phyloP scores from a whole-genome alignment of 1,284 basidiomycete genomes.

The Phylloboletellus chloephorus region DNA sequence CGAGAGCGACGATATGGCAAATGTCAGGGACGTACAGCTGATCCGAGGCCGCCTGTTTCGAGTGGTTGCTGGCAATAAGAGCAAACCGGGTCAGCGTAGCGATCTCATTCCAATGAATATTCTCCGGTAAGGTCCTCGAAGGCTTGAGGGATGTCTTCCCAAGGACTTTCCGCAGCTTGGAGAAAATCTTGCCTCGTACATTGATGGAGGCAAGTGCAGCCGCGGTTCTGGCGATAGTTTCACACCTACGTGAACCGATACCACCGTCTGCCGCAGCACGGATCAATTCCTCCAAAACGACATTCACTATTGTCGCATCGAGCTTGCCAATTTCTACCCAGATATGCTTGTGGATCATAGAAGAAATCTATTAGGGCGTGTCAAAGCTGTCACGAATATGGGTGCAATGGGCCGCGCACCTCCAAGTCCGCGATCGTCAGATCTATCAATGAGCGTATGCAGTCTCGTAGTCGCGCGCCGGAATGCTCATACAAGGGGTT shows the following conservation, averaged over 20 bases:
- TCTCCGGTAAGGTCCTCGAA: constrained; percentile 59
- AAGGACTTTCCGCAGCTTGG: constrained; percentile 74
- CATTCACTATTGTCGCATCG: constrained; percentile 61
- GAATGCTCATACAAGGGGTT: constrained; percentile 62
- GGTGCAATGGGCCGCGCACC: constrained; percentile 37
- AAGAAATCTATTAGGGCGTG: constrained; percentile 48
- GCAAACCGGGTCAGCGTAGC: constrained; percentile 72
- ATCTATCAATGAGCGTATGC: constrained; percentile 71
- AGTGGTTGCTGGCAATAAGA: constrained; percentile 66
- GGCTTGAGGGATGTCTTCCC: constrained; percentile 66
- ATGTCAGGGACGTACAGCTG: constrained; percentile 82
- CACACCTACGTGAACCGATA: constrained; percentile 67
- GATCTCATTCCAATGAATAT: constrained; percentile 80
- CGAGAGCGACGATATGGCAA: constrained; percentile 69
- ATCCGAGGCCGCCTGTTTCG: constrained; percentile 56
- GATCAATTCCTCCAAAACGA: constrained; percentile 73
- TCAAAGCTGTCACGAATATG: constrained; percentile 8
- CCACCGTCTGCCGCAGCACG: constrained; percentile 78
- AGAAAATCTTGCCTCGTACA: constrained; percentile 72
- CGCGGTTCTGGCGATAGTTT: constrained; percentile 71
- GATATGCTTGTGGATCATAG: constrained; percentile 64
- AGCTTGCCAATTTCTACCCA: constrained; percentile 72
- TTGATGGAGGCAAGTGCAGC: constrained; percentile 71
- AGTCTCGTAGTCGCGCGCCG: constrained; percentile 68
- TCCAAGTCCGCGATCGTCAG: constrained; percentile 66